Base-by-base conservation (phyloP, 176 grass and related monocot species). In the Oryza glumipatula region DNA sequence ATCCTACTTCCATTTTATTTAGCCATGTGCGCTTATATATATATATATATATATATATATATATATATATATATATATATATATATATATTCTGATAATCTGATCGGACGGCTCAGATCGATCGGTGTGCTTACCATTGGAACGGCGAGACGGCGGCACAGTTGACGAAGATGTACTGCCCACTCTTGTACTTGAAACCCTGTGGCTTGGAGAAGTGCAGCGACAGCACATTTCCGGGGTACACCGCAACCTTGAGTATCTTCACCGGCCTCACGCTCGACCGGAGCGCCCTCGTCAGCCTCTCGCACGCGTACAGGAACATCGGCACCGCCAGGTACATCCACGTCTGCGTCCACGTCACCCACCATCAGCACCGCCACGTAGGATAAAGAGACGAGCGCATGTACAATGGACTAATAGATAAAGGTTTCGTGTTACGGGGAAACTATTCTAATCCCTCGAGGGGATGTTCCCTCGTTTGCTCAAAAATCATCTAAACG, bases 161-260 rank as follows among this genome's bases (percentile, higher is more conserved):
- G 78, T 98, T 98, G 70, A 98, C 88, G 83, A 98, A 95, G 69
- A 95, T 98, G 86, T 98, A 98, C 75, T 98, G 96, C 0, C 96
- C 96, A 44, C 96, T 98, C 82, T 46, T 82, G 85, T 94, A 95
- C 19, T 88, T 74, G 91, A 98, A 98, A 1, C 91, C 93, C 80
- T 76, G 93, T 0, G 96, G 96, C 80, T 94, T 95, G 17, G 96
- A 95, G 83, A 95, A 88, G 24, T 95, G 95, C 15, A 98, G 83
- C 1, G 96, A 72, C 3, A 98, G 73, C 0, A 98, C 96, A 74
- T 94, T 94, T 0, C 96, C 96, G 0, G 96, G 94, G 84, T 98
- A 98, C 8, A 98, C 91, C 0, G 93, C 96, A 9, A 98, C 93
- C 86, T 98, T 98, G 38, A 95, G 73, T 0, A 98, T 98, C 90